Base-by-base conservation (phyloP, 768 basidiomycete genomes). In the Lactifluus subvellereus region DNA sequence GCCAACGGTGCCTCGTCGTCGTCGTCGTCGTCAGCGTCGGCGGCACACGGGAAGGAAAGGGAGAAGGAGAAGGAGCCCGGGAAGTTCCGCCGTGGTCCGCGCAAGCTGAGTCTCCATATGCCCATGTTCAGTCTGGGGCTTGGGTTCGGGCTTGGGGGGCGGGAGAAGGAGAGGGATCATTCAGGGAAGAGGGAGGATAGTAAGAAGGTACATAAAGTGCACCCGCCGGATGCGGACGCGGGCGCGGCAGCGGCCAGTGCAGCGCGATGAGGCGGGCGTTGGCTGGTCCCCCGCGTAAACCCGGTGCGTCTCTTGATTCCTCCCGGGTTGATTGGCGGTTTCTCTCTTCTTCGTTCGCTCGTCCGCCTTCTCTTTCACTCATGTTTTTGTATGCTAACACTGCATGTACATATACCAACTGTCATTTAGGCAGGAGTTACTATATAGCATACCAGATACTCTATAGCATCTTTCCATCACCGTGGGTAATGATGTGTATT, bases 71-170 rank as follows among this genome's bases (percentile, higher is more conserved):
- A 64, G 75, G 60, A 81, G 75, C 69, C 74, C 76, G 47, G 76
- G 82, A 62, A 79, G 13, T 22, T 56, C 0, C 42, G 52, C 14
- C 64, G 57, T 10, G 60, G 49, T 2, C 52, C 60, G 60, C 65
- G 87, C 59, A 90, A 91, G 75, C 73, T 91, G 73, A 91, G 89
- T 71, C 71, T 90, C 60, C 80, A 80, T 27, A 78, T 81, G 54
- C 83, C 85, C 54, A 82, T 84, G 67, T 75, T 82, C 1, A 77
- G 75, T 54, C 81, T 89, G 65, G 70, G 81, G 78, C 75, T 62
- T 2, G 61, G 61, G 30, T 35, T 62, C 6, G 56, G 49, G 5
- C 10, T 47, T 2, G 52, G 59, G 2, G 55, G 55, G 6, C 49
- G 55, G 3, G 61, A 62, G 14, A 55, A n/a, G 54, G 55, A 56